Evolutionary conservation across 257 asterid species (phyloP).

Genomic region (Solanum chaucha): DNA sequence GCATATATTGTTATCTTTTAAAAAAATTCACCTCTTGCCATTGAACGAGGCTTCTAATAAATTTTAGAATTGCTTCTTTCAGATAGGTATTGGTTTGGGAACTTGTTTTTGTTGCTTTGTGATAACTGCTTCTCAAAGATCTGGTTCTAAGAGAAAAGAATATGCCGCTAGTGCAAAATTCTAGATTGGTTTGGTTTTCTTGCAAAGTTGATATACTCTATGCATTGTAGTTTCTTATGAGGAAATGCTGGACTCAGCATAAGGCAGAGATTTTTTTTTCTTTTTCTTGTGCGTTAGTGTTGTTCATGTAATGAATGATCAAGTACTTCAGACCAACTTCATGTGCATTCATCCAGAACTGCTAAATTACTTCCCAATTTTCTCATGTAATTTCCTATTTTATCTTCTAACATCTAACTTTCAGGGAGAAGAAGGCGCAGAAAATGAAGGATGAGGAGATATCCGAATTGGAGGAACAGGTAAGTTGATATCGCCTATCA

Average conservation of each 20-base stretch:
- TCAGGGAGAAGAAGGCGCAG: constrained; percentile 48
- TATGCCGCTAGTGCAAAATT: not conserved
- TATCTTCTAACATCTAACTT: not conserved
- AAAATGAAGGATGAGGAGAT: constrained; percentile 44
- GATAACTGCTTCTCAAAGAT: not conserved
- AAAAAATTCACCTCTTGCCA: not conserved
- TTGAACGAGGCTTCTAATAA: not conserved
- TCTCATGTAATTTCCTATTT: not conserved
- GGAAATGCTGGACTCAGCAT: not conserved
- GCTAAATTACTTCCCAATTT: not conserved
- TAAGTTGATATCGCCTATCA: constrained; percentile 3
- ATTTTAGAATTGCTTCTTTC: not conserved
- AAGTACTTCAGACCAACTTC: not conserved
- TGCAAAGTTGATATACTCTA: not conserved
- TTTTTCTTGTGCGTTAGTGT: not conserved
- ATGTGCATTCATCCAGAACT: not conserved
- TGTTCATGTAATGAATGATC: not conserved
- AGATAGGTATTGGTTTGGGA: not conserved
- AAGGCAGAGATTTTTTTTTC: not conserved
- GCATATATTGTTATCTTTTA: not conserved
- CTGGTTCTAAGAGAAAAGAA: not conserved
- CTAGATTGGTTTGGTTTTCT: not conserved
- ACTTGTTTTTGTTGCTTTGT: not conserved
- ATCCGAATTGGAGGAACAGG: constrained; percentile 80
- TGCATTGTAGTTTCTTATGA: not conserved